Evolutionary conservation across 1,139 yeast genomes (phyloP), one percentile per base, ranked within the genome.

Genomic region (Magnusiomyces sp.): DNA sequence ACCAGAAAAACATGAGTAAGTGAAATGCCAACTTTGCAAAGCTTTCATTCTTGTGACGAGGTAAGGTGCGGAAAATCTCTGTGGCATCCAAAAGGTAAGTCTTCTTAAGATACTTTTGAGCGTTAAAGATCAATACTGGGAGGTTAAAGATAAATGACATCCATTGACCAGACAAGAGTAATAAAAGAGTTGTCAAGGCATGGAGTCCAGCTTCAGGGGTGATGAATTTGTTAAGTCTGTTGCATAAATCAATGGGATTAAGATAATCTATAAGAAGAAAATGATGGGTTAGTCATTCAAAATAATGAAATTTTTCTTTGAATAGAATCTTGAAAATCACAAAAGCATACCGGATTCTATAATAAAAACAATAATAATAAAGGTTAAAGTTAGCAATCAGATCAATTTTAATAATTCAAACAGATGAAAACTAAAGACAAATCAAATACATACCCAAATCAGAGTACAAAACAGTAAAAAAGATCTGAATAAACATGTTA

Each of bases 201-300:
- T 89, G 95, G 55, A 85, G 70, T 2, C 74, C 81, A 37, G 94
- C 95, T 69, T 89, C 96, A 41, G 95, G 95, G 48, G 84, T 72
- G 61, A 87, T 82, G 73, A 84, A 80, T 39, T 41, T 82, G 50
- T 88, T 88, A 62, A 87, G 78, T 65, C 83, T 86, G 71, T 84
- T 85, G 71, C 97, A 89, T 59, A 89, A 77, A 68, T 89, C 96
- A 65, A 88, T 86, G 47, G 97, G 97, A 68, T 89, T 89, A 71
- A 88, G 86, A 72, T 88, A 89, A 20, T 51, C 53, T 48, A 41
- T 2, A 14, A 11, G 27, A 9, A 20, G 17, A 13, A 19, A 29
- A 37, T 5, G 20, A 31, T n/a, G n/a, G n/a, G n/a, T n/a, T n/a
- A n/a, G n/a, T n/a, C n/a, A n/a, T n/a, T n/a, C n/a, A n/a, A n/a